A percentile compares a stretch with the other conserved stretches of the same genome.
phyloP scores from a whole-genome alignment of 192 early-diverging fungal species.

The Coemansia javaensis region DNA sequence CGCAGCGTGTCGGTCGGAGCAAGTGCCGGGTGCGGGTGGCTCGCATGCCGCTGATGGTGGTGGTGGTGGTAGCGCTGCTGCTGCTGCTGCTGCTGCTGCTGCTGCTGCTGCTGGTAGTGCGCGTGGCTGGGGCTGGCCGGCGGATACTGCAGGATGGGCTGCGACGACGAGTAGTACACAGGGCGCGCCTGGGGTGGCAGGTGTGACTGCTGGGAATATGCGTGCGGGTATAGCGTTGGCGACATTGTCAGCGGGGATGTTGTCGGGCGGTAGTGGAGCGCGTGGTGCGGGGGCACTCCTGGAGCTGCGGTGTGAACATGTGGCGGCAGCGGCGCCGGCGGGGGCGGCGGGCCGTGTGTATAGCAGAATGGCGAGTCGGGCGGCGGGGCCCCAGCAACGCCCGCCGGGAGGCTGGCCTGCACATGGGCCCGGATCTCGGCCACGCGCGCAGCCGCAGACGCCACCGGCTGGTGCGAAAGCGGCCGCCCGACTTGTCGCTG shows the following conservation, averaged over 20 bases:
- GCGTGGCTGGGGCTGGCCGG: neutral
- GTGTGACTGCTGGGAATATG: constrained; percentile 23
- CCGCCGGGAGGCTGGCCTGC: constrained; percentile 11
- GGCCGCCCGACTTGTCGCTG: constrained; percentile 8
- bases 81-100: constrained; percentile 8
- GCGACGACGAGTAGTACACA: constrained; percentile 5
- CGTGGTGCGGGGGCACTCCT: constrained; percentile 13
- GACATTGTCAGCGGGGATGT: too few species aligned
- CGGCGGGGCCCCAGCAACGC: constrained; percentile 27
- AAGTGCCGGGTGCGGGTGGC: constrained; percentile 46
- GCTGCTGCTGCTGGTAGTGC: too few species aligned
- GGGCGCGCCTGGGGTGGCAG: constrained; percentile 8
- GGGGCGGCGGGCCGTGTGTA: constrained; percentile 35
- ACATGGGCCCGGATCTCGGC: constrained; percentile 3
- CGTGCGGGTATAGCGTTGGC: constrained; percentile 35
- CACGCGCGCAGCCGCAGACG: neutral
- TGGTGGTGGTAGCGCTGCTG: constrained; percentile 15
- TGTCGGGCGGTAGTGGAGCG: constrained; percentile 12
- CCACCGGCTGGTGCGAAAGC: constrained; percentile 4
- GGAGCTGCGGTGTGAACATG: constrained; percentile 4
- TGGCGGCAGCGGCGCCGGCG: constrained; percentile 25
- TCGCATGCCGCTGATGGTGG: constrained; percentile 36
- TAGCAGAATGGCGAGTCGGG: constrained; percentile 46
- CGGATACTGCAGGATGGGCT: constrained; percentile 1
- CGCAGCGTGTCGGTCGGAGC: too few species aligned